Percentiles rank a stretch among this genome's conserved stretches.
These are phyloP conservation scores for Pseudomonodictys pantanalensis DNA, from an alignment of 495 filamentous ascomycete genomes.

Conservation along the genomic window DNA sequence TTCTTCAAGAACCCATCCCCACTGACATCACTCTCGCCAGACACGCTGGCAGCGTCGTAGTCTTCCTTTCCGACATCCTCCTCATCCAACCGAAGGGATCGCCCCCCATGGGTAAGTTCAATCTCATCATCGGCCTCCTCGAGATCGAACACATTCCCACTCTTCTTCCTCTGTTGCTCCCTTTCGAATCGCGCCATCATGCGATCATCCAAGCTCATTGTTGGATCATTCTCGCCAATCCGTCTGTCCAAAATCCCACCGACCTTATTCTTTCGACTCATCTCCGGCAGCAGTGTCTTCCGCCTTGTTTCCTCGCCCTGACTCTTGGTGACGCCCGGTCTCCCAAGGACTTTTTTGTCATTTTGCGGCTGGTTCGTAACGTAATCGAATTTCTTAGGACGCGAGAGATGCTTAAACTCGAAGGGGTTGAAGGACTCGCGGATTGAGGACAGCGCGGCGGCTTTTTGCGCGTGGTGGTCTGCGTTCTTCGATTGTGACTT, in stretches of 20 bases:
- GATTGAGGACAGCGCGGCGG: conserved; percentile 73
- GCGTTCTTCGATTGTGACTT: conserved; percentile 63
- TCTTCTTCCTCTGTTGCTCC: conserved; percentile 76
- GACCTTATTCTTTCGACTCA: conserved; percentile 81
- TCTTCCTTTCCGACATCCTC: conserved; percentile 71
- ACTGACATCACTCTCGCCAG: conserved; percentile 33
- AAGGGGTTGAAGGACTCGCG: conserved; percentile 97
- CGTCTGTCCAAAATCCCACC: conserved; percentile 90
- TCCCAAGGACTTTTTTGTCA: conserved; percentile 53
- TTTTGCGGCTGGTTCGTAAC: conserved; percentile 58
- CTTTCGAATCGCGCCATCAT: conserved; percentile 84
- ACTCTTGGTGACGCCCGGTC: conserved; percentile 81
- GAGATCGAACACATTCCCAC: conserved; percentile 78
- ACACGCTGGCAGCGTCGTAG: conserved; percentile 33
- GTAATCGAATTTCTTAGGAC: conserved; percentile 72
- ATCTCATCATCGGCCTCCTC: conserved; percentile 75
- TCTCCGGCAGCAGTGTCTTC: conserved; percentile 77
- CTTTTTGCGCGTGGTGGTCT: conserved; percentile 68
- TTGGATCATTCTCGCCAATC: conserved; percentile 93
- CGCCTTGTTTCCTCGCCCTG: conserved; percentile 82
- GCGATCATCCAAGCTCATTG: conserved; percentile 89
- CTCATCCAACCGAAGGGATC: conserved; percentile 67
- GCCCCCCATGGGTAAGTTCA: conserved; percentile 79
- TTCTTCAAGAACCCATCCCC: conserved; percentile 53
- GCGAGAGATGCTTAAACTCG: conserved; percentile 71